Evolutionary conservation across 1,284 basidiomycete species (phyloP).

Genomic region (Puccinia polysora): DNA sequence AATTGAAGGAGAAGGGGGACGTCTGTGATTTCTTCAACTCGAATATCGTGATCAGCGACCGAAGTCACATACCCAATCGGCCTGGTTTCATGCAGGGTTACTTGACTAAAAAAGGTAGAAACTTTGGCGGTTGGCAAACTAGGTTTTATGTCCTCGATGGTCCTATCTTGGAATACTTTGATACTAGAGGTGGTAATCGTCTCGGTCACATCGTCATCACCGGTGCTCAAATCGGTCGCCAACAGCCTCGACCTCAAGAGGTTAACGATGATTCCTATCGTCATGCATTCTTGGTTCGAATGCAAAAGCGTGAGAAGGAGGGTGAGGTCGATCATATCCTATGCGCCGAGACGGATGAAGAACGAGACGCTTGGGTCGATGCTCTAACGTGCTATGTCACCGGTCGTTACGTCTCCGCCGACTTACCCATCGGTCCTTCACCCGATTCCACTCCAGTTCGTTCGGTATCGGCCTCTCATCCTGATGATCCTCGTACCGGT

Average conservation of each 20-base stretch:
- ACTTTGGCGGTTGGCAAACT: constrained; percentile 92
- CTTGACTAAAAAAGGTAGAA: constrained; percentile 91
- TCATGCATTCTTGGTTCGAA: constrained; percentile 88
- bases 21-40: constrained; percentile 77
- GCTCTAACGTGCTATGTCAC: constrained; percentile 72
- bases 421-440: background rate
- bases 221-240: constrained; percentile 77
- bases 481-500: background rate
- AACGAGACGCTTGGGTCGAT: constrained; percentile 90
- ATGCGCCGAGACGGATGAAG: constrained; percentile 88
- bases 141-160: constrained; percentile 81
- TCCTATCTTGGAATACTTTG: constrained; percentile 84
- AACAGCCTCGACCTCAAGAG: constrained; percentile 55
- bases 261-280: constrained; percentile 82
- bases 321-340: constrained; percentile 77
- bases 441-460: constrained; percentile 11
- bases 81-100: constrained; percentile 87
- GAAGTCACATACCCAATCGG: constrained; percentile 59
- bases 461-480: background rate
- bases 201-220: constrained; percentile 58
- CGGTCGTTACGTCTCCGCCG: constrained; percentile 48
- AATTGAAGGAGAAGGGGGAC: constrained; percentile 81
- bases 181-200: constrained; percentile 59
- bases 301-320: constrained; percentile 72
- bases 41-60: constrained; percentile 62